These are phyloP conservation scores for Sphagnum contortum DNA, from an alignment of 225 moss, liverwort and hornwort genomes.

Conservation along the genomic window DNA sequence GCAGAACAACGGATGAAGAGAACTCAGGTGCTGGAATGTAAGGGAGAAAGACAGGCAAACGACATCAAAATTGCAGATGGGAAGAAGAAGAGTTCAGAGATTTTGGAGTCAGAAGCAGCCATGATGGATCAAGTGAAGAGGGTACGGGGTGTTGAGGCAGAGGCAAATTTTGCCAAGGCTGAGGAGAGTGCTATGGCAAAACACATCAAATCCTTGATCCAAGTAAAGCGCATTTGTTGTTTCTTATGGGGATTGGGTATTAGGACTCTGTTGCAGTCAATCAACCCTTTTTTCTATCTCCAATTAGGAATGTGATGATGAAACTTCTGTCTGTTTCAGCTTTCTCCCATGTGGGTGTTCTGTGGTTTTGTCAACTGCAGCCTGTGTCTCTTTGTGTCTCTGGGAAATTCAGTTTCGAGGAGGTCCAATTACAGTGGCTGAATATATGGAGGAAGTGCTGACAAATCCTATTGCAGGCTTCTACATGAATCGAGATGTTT, in stretches of 20 bases:
- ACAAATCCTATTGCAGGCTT: slow-evolving; percentile 90
- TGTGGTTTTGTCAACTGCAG: too few species aligned
- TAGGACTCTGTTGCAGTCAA: too few species aligned
- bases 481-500: slow-evolving; percentile 92
- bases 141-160: too few species aligned
- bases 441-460: slow-evolving; percentile 90
- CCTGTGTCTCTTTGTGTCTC: neutral
- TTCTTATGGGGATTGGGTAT: neutral
- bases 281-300: neutral
- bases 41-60: too few species aligned
- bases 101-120: too few species aligned
- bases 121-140: too few species aligned
- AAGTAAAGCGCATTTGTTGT: slow-evolving; percentile 20
- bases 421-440: slow-evolving; percentile 86
- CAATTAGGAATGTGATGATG: slow-evolving; percentile 3
- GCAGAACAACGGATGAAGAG: too few species aligned
- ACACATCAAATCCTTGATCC: slow-evolving; percentile 73
- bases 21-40: too few species aligned
- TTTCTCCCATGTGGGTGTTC: too few species aligned
- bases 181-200: slow-evolving; percentile 58
- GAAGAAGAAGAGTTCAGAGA: too few species aligned
- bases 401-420: slow-evolving; percentile 59
- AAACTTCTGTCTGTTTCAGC: neutral
- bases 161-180: neutral
- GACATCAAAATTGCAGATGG: too few species aligned